Percentiles rank a stretch among this genome's conserved stretches.
phyloP scores from a whole-genome alignment of 768 basidiomycete genomes.

The Mycena haematopus region DNA sequence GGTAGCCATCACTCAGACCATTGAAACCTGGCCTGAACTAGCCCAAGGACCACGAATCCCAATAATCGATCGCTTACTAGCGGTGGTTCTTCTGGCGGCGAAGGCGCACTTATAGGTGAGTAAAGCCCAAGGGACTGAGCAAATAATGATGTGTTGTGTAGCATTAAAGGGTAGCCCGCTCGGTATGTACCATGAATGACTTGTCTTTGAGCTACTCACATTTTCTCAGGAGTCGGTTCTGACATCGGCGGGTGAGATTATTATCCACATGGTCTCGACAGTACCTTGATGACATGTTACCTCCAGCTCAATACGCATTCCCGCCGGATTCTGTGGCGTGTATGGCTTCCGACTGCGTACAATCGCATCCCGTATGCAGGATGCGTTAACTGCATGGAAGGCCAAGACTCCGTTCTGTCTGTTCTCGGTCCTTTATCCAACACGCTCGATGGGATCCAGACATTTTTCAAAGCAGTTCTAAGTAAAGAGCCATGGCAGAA shows the following conservation, averaged over 20 bases:
- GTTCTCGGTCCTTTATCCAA: slow-evolving; percentile 77
- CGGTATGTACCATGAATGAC: slow-evolving; percentile 35
- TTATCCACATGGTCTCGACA: background rate
- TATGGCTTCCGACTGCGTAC: slow-evolving; percentile 75
- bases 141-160: slow-evolving; percentile 22
- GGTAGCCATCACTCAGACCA: background rate
- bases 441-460: slow-evolving; percentile 64
- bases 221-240: slow-evolving; percentile 65
- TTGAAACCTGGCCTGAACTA: background rate
- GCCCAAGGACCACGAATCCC: slow-evolving; percentile 67
- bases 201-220: slow-evolving; percentile 17
- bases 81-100: slow-evolving; percentile 88
- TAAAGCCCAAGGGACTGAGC: background rate
- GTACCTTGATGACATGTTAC: background rate
- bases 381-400: slow-evolving; percentile 67
- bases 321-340: slow-evolving; percentile 67
- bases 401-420: slow-evolving; percentile 73
- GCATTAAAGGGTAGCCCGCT: slow-evolving; percentile 54
- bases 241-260: slow-evolving; percentile 74
- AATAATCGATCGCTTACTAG: slow-evolving; percentile 71
- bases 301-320: slow-evolving; percentile 74
- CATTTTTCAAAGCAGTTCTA: slow-evolving; percentile 70
- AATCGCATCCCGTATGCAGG: slow-evolving; percentile 75
- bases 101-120: slow-evolving; percentile 76
- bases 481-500: slow-evolving; percentile 66